phyloP scores from a whole-genome alignment of 2,329 filamentous ascomycete genomes.

The Rhinocladiella similis region DNA sequence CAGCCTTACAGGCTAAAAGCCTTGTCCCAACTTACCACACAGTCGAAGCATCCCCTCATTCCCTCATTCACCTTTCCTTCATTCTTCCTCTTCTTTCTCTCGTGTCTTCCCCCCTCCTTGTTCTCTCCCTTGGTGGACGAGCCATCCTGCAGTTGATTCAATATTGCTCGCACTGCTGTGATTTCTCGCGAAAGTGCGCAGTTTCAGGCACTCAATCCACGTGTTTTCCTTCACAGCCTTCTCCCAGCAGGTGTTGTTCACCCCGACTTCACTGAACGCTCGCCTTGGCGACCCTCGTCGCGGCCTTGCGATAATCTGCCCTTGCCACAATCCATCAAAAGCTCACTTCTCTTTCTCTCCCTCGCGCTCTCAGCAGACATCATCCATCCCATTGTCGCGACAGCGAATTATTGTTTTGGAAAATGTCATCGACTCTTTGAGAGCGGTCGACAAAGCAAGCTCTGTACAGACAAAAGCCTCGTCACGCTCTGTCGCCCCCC shows the following conservation, averaged over 20 bases:
- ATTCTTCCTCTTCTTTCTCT: background rate
- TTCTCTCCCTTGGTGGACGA: background rate
- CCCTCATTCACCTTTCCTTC: conserved; percentile 12
- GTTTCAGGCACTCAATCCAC: background rate
- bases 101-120: too few species aligned
- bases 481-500: conserved; percentile 6
- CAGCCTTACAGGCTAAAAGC: conserved; percentile 29
- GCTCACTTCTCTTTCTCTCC: background rate
- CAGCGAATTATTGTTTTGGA: background rate
- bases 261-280: background rate
- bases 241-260: background rate
- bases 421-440: conserved; percentile 11
- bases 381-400: background rate
- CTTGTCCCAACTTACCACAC: conserved; percentile 14
- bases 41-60: conserved; percentile 9
- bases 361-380: background rate
- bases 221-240: background rate
- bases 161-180: background rate
- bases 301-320: background rate
- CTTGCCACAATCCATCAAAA: background rate
- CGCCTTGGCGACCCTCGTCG: background rate
- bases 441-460: conserved; percentile 7
- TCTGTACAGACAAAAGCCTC: conserved; percentile 17
- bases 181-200: background rate
- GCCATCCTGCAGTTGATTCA: background rate